Percentiles rank a stretch among this genome's conserved stretches.
These are phyloP conservation scores for Sorghum bicolor DNA, from an alignment of 176 grass and related monocot genomes.

Conservation along the genomic window Sorghum_bicolor_NCBIv3 NC_012871.2:18786001-18786500, in stretches of 20 bases:
- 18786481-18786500: conserved; percentile 58
- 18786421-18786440: neutral
- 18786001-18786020: conserved; percentile 33
- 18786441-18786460: conserved; percentile 41
- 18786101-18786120: conserved; percentile 25
- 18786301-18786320: conserved; percentile 57
- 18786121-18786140: conserved; percentile 31
- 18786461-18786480: conserved; percentile 90
- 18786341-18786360: conserved; percentile 44
- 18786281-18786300: conserved; percentile 44
- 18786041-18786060: conserved; percentile 86
- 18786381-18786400: neutral
- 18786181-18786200: conserved; percentile 20
- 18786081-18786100: conserved; percentile 43
- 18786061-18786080: conserved; percentile 70
- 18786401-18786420: neutral
- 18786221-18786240: conserved; percentile 73
- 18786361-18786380: conserved; percentile 7
- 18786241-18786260: conserved; percentile 63
- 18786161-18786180: conserved; percentile 48
- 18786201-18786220: conserved; percentile 48
- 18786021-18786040: conserved; percentile 84
- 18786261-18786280: conserved; percentile 36
- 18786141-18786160: conserved; percentile 49
- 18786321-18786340: conserved; percentile 73